Percentiles rank a stretch among this genome's conserved stretches.
Evolutionary conservation across 2,329 filamentous ascomycete species (phyloP).

Genomic region (Aspergillus ochraceoroseus): DNA sequence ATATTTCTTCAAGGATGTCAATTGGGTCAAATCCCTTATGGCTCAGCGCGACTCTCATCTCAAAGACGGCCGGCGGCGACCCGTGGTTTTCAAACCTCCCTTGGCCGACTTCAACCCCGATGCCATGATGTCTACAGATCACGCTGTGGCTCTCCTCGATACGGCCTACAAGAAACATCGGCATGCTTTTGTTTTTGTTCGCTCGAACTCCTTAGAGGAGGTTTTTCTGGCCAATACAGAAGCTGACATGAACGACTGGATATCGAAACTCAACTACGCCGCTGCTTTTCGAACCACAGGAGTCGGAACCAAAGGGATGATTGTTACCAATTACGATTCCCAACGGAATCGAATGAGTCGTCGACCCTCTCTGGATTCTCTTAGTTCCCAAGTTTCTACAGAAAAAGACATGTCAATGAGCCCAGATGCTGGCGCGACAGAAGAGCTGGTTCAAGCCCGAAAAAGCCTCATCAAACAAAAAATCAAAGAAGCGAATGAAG

Average conservation of each 20-base stretch:
- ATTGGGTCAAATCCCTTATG: conserved; percentile 88
- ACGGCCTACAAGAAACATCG: conserved; percentile 87
- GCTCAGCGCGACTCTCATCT: conserved; percentile 79
- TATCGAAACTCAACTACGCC: conserved; percentile 92
- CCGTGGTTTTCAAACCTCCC: conserved; percentile 85
- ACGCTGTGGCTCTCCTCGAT: conserved; percentile 83
- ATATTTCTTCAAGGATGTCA: conserved; percentile 90
- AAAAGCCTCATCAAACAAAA: conserved; percentile 77
- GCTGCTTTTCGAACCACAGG: conserved; percentile 89
- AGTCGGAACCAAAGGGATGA: conserved; percentile 80
- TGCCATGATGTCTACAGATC: conserved; percentile 85
- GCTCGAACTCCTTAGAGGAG: conserved; percentile 81
- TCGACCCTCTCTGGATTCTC: conserved; percentile 55
- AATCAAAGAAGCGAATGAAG: conserved; percentile 76
- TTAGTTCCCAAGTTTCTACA: conserved; percentile 62
- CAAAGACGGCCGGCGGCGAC: conserved; percentile 68
- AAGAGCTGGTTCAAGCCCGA: conserved; percentile 78
- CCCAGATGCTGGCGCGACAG: conserved; percentile 71
- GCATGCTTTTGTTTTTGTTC: conserved; percentile 85
- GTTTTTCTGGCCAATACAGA: conserved; percentile 87
- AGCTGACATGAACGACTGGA: conserved; percentile 90
- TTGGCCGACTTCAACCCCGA: conserved; percentile 91
- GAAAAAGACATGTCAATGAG: conserved; percentile 65
- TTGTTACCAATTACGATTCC: conserved; percentile 79
- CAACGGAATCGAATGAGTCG: conserved; percentile 61